These are phyloP conservation scores for Amanita pallidorosea DNA, from an alignment of 768 basidiomycete genomes.

Conservation along the genomic window DNA sequence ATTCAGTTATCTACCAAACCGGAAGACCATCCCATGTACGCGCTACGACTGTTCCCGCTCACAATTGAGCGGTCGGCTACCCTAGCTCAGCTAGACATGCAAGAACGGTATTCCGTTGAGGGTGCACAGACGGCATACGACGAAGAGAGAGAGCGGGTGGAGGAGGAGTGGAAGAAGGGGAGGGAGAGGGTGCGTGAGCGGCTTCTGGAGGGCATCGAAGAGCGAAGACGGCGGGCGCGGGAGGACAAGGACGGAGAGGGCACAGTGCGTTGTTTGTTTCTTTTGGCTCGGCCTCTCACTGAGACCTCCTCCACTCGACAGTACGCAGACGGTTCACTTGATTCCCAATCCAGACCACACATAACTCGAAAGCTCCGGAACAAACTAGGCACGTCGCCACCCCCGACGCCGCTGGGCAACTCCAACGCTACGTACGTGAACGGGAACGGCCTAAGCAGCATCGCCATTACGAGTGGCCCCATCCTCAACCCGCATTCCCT, in stretches of 20 bases:
- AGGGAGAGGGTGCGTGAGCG: slow-evolving; percentile 67
- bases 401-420: slow-evolving; percentile 54
- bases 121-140: slow-evolving; percentile 61
- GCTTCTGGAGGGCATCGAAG: slow-evolving; percentile 77
- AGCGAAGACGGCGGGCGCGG: slow-evolving; percentile 63
- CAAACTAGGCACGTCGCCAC: slow-evolving; percentile 69
- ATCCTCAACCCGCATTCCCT: slow-evolving; percentile 79
- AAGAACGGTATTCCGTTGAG: slow-evolving; percentile 61
- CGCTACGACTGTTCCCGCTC: slow-evolving; percentile 60
- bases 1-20: slow-evolving; percentile 61
- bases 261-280: slow-evolving; percentile 55
- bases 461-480: slow-evolving; percentile 49
- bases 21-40: slow-evolving; percentile 53
- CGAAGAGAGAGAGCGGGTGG: slow-evolving; percentile 70
- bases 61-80: slow-evolving; percentile 70
- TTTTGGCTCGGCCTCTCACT: slow-evolving; percentile 13
- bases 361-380: slow-evolving; percentile 80
- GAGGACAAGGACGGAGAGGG: slow-evolving; percentile 89
- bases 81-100: slow-evolving; percentile 51
- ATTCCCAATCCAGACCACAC: slow-evolving; percentile 68
- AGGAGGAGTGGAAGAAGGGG: slow-evolving; percentile 74
- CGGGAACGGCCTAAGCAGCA: slow-evolving; percentile 18
- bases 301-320: neutral
- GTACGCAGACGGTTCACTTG: slow-evolving; percentile 56
- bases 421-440: slow-evolving; percentile 10